Conservation (phyloP, 1,284 basidiomycete species). For the Cryptococcus neoformans region DNA sequence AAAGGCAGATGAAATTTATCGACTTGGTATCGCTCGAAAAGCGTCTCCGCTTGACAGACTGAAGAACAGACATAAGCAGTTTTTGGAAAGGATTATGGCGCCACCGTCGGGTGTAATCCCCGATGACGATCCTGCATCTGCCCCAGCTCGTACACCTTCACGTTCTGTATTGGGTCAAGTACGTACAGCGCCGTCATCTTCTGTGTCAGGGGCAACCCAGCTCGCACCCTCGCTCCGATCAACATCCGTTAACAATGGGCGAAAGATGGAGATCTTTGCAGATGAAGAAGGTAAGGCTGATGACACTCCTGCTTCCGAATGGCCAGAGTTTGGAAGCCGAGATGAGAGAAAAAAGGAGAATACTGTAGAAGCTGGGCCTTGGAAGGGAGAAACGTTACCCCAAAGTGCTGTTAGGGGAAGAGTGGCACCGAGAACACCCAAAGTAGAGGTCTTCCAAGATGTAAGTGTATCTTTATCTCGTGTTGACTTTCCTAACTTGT, state of each 20-base stretch:
- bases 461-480: constrained; percentile 31
- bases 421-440: constrained; percentile 48
- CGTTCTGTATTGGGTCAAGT: constrained; percentile 34
- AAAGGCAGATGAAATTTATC: constrained; percentile 80
- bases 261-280: constrained; percentile 51
- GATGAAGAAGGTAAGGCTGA: constrained; percentile 30
- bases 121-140: constrained; percentile 31
- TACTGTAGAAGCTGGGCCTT: constrained; percentile 49
- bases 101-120: constrained; percentile 40
- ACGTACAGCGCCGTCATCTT: constrained; percentile 11
- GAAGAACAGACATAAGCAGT: constrained; percentile 77
- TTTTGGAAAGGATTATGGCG: constrained; percentile 65
- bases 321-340: constrained; percentile 54
- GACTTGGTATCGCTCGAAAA: constrained; percentile 74
- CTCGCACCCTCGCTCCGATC: constrained; percentile 21
- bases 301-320: constrained; percentile 38
- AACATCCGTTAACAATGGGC: constrained; percentile 39
- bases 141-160: constrained; percentile 7
- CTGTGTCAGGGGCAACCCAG: constrained; percentile 28
- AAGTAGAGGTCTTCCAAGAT: constrained; percentile 55
- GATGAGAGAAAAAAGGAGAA: constrained; percentile 54
- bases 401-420: constrained; percentile 34
- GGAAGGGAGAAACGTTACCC: constrained; percentile 53
- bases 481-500: not conserved
- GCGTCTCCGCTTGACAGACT: constrained; percentile 81